Percentiles rank a stretch among this genome's conserved stretches.
Evolutionary conservation across 352 stramenopile species (phyloP).

Genomic region (Pythium dissotocum): DNA sequence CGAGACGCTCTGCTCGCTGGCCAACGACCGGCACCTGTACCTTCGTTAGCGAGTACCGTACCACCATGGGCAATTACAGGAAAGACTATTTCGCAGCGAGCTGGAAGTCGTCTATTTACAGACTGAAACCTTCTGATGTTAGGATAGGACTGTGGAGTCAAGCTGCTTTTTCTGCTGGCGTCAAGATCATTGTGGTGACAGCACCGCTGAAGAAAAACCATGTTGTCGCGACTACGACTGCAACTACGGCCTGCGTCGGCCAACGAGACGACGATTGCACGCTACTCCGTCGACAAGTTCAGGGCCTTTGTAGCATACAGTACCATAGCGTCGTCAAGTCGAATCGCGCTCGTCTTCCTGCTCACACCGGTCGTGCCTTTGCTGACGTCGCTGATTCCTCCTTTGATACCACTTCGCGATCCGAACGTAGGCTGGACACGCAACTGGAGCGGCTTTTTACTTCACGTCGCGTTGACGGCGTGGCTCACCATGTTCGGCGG

Average conservation of each 20-base stretch:
- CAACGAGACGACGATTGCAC: background rate
- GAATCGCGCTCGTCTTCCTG: background rate
- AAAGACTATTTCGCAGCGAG: too few species aligned
- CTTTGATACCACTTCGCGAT: background rate
- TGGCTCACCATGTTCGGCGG: background rate
- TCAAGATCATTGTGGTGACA: too few species aligned
- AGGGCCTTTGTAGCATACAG: background rate
- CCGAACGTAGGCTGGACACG: background rate
- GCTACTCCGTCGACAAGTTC: background rate
- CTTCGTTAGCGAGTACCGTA: constrained; percentile 25
- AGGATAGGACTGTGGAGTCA: too few species aligned
- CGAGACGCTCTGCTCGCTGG: constrained; percentile 27
- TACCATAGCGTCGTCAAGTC: background rate
- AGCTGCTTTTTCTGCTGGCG: too few species aligned
- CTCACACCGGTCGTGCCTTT: background rate
- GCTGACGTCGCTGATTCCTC: background rate
- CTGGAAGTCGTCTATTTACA: too few species aligned
- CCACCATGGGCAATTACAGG: too few species aligned
- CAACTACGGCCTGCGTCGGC: too few species aligned
- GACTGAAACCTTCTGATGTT: too few species aligned
- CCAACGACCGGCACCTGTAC: constrained; percentile 37
- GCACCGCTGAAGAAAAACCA: too few species aligned
- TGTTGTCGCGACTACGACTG: too few species aligned
- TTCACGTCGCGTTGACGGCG: background rate
- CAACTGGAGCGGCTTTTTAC: background rate